Evolutionary conservation across 768 basidiomycete species (phyloP), one percentile per base, ranked within the genome.

Genomic region (Suillus ampliporus): DNA sequence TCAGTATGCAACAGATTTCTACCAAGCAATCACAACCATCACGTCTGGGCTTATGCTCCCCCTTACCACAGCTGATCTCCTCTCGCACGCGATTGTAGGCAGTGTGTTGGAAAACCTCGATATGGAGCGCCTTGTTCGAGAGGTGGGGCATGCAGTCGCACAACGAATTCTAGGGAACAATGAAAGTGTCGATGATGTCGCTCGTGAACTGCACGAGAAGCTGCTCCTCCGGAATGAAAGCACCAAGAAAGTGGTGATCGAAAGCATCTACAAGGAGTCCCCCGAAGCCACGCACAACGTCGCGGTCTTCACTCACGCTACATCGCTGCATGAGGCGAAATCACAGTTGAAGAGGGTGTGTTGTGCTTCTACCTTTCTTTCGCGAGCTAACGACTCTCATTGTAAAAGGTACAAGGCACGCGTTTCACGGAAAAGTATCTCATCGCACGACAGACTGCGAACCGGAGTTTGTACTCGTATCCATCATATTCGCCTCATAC

Each of bases 371-470:
- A 56, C 31, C 6, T n/a, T 50, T 37, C 61, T 46, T 17, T 62
- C 57, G 40, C 64, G 38, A 67, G 44, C 26, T 14, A 3, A 34
- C 48, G 34, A 43, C 57, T 31, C 38, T 58, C 60, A 62, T 38
- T 61, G 57, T 64, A 44, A 5, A 72, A 97, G 95, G 92, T 97
- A 52, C 88, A 89, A 54, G 94, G 94, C n/a, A 93, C 94, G 46
- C 91, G 97, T 4, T 97, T 98, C 80, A 98, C 97, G 21, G 96
- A 99, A 68, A 96, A 97, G 75, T 99, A 98, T 75, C 84, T 96
- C 31, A 86, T 89, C 68, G 87, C 90, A 37, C 84, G 91, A 53
- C 84, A 89, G 69, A 72, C 84, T 23, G 75, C 85, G 61, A 78
- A 82, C 38, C 84, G 90, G 44, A 79, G 77, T 63, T 69, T 78